Conservation (phyloP, 331 rosid species). For the Acacia concinna region DNA sequence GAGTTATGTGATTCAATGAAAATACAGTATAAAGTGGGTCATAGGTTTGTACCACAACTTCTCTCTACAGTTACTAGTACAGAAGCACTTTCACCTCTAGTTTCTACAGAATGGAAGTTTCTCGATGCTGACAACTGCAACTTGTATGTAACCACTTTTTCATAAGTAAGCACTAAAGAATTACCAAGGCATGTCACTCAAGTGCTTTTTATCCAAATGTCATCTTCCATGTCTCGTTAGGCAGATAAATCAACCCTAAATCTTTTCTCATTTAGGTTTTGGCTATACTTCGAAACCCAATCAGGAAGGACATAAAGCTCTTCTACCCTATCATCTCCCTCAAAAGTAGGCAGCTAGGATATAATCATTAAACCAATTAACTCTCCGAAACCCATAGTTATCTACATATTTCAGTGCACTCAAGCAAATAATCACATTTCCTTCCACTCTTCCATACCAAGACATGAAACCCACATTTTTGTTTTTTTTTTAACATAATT, state of each 20-base stretch:
- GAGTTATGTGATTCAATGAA: background rate
- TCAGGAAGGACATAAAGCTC: background rate
- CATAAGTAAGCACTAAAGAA: background rate
- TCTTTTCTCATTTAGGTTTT: background rate
- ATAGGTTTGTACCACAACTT: slow-evolving; percentile 14
- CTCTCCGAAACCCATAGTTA: background rate
- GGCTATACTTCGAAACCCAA: background rate
- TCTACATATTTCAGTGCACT: background rate
- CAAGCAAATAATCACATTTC: background rate
- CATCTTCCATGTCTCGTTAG: background rate
- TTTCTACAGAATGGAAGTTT: slow-evolving; percentile 2
- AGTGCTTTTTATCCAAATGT: slow-evolving; percentile 10
- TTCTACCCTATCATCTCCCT: background rate
- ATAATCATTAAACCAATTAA: background rate
- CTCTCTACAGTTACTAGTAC: slow-evolving; percentile 1
- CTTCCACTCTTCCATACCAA: background rate
- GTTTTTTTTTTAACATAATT: background rate
- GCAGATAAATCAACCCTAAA: background rate
- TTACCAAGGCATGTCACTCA: background rate
- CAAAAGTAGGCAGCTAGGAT: background rate
- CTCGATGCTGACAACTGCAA: slow-evolving; percentile 1
- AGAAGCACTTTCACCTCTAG: background rate
- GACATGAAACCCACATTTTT: background rate
- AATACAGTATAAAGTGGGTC: background rate
- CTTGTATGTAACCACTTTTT: background rate